A percentile compares a stretch with the other conserved stretches of the same genome.
phyloP scores from a whole-genome alignment of 2,329 filamentous ascomycete genomes.

The Pyrenophora seminiperda region DNA sequence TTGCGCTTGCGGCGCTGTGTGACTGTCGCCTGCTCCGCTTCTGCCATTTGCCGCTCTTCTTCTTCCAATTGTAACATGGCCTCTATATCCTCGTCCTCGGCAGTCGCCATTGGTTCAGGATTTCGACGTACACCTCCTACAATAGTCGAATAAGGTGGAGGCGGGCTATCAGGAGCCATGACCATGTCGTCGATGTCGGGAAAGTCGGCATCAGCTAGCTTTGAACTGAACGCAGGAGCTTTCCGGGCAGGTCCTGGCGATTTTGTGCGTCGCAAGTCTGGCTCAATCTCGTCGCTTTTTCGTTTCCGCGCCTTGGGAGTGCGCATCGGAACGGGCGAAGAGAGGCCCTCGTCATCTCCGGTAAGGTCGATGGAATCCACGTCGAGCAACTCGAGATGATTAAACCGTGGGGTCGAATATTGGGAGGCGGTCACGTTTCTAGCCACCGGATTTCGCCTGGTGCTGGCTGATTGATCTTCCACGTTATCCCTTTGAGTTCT shows the following conservation, averaged over 20 bases:
- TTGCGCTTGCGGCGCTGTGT: slow-evolving; percentile 37
- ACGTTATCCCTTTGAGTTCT: not conserved
- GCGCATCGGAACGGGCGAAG: slow-evolving; percentile 25
- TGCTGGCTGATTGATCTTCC: not conserved
- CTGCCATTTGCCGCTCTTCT: slow-evolving; percentile 17
- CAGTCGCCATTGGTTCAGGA: not conserved
- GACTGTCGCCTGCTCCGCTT: slow-evolving; percentile 10
- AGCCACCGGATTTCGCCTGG: too few relatives aligned
- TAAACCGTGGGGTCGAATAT: slow-evolving; percentile 7
- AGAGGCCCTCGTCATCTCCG: slow-evolving; percentile 27
- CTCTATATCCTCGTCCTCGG: slow-evolving; percentile 19
- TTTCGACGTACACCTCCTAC: slow-evolving; percentile 16
- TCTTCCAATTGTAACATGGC: slow-evolving; percentile 20
- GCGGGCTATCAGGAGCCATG: slow-evolving; percentile 33
- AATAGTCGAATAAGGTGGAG: slow-evolving; percentile 54
- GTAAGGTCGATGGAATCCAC: slow-evolving; percentile 48
- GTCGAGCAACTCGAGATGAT: slow-evolving; percentile 21
- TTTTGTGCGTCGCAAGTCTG: slow-evolving; percentile 25
- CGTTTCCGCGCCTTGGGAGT: slow-evolving; percentile 47
- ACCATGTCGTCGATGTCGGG: slow-evolving; percentile 48
- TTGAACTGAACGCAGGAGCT: slow-evolving; percentile 19
- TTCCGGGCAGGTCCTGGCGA: slow-evolving; percentile 24
- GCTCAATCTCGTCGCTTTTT: slow-evolving; percentile 54
- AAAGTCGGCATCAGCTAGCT: slow-evolving; percentile 38
- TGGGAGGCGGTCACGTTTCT: slow-evolving; percentile 13